Percentiles rank a stretch among this genome's conserved stretches.
Conservation (phyloP, 129 eudicot genomes). For the Kitagawia praeruptora region DNA sequence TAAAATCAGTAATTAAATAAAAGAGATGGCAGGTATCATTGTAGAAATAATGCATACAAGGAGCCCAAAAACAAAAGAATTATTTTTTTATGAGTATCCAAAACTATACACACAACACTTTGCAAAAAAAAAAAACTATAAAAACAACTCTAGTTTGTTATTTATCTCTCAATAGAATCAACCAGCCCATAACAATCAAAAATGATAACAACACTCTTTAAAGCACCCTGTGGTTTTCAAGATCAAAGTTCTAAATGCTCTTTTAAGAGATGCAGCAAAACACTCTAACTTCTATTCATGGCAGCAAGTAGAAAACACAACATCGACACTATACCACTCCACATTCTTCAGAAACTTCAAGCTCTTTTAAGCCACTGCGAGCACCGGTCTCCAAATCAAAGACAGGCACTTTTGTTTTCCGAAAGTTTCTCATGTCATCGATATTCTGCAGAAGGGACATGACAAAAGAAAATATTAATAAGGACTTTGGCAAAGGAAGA, state of each 20-base stretch:
- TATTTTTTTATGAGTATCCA: not conserved
- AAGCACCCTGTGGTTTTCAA: not conserved
- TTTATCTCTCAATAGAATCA: not conserved
- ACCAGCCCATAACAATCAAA: not conserved
- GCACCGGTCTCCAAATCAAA: slow-evolving; percentile 84
- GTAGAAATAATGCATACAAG: not conserved
- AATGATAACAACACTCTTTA: not conserved
- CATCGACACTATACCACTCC: slow-evolving; percentile 54
- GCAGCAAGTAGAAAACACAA: not conserved
- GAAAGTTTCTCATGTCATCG: slow-evolving; percentile 59
- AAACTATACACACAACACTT: too few species aligned
- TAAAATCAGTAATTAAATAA: not conserved
- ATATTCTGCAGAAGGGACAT: slow-evolving; percentile 50
- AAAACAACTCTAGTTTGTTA: not conserved
- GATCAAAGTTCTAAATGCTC: not conserved
- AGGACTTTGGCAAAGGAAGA: not conserved
- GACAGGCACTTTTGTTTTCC: slow-evolving; percentile 74
- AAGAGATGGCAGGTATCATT: not conserved
- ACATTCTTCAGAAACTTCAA: slow-evolving; percentile 92
- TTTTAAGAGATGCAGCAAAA: not conserved
- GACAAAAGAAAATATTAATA: not conserved
- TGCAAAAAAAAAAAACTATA: too few species aligned
- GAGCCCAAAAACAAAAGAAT: not conserved
- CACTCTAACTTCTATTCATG: not conserved
- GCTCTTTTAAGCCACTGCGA: slow-evolving; percentile 80